Conservation (phyloP, 148 eudicot species). For the Polygonum maritimum region DNA sequence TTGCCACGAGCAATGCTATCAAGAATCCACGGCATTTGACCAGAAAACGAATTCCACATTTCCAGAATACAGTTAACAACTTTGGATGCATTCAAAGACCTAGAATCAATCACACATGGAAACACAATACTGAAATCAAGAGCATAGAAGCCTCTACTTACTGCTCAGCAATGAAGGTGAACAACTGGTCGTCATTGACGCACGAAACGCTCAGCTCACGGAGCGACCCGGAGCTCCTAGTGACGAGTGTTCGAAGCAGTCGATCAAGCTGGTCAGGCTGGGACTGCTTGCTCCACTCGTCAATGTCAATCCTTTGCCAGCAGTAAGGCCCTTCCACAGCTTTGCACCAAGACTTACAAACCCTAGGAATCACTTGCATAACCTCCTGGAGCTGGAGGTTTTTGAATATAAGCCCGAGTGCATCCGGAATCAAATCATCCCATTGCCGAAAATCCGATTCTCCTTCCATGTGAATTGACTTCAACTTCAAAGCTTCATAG, state of each 20-base stretch:
- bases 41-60: background rate
- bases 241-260: conserved; percentile 50
- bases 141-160: conserved; percentile 18
- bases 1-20: background rate
- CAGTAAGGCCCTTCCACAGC: conserved; percentile 66
- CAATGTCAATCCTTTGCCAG: conserved; percentile 72
- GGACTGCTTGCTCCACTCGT: conserved; percentile 43
- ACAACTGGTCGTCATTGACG: conserved; percentile 33
- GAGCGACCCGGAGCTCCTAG: conserved; percentile 46
- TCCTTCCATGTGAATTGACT: conserved; percentile 31
- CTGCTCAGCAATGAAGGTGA: conserved; percentile 60
- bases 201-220: conserved; percentile 51
- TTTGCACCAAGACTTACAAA: conserved; percentile 64
- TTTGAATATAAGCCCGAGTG: conserved; percentile 50
- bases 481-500: background rate
- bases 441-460: conserved; percentile 34
- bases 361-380: conserved; percentile 54
- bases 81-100: background rate
- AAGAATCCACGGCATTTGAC: background rate
- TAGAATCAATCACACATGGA: background rate
- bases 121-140: background rate
- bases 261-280: conserved; percentile 34
- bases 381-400: conserved; percentile 42
- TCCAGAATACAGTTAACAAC: background rate
- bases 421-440: conserved; percentile 69